Evolutionary conservation across 495 filamentous ascomycete species (phyloP).

Genomic region (Aspergillus sclerotiicarbonarius): DNA sequence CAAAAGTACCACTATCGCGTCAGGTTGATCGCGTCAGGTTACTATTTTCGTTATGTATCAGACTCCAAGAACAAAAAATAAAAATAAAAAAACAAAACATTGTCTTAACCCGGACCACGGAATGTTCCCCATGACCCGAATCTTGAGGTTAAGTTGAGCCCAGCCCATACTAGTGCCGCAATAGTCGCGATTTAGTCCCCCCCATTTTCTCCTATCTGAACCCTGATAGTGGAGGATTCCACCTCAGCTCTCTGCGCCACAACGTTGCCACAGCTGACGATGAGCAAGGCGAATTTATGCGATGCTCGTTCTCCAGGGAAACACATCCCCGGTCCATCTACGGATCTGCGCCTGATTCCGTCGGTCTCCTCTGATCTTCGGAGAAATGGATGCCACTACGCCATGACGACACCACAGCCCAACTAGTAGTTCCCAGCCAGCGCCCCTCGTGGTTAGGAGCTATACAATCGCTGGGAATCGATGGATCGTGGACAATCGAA

Average conservation of each 20-base stretch:
- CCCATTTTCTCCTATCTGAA: not conserved
- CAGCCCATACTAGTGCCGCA: not conserved
- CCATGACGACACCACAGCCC: no score
- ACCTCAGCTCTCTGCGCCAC: slow-evolving; percentile 1
- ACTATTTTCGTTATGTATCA: no score
- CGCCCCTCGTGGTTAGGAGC: not conserved
- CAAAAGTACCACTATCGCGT: no score
- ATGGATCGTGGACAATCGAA: slow-evolving; percentile 2
- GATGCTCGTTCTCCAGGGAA: no score
- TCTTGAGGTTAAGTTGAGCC: not conserved
- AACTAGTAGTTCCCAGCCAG: not conserved
- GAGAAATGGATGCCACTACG: no score
- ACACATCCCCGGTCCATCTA: no score
- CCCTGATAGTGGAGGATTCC: not conserved
- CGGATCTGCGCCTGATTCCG: no score
- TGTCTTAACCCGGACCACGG: not conserved
- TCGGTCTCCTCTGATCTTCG: no score
- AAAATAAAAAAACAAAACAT: not conserved
- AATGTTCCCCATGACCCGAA: not conserved
- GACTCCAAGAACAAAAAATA: not conserved
- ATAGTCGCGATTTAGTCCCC: not conserved
- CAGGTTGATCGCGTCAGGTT: no score
- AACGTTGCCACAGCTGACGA: not conserved
- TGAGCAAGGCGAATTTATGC: no score
- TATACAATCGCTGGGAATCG: not conserved